These are phyloP conservation scores for Aspergillus egyptiacus DNA, from an alignment of 495 filamentous ascomycete genomes.

Conservation along the genomic window DNA sequence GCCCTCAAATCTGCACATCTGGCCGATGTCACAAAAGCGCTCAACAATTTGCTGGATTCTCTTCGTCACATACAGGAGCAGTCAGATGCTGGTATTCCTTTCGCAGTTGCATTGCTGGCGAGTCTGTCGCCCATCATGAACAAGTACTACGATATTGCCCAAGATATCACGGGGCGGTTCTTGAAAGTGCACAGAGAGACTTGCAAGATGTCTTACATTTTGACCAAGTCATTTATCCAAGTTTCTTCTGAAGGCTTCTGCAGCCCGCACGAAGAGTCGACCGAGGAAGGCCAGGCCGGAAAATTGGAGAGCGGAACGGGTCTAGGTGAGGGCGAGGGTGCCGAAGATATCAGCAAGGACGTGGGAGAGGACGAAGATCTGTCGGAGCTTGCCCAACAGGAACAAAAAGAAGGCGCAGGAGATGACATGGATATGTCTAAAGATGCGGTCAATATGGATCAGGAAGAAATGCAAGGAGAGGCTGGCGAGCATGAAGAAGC, in stretches of 20 bases:
- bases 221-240: constrained; percentile 68
- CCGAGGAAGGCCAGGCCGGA: constrained; percentile 59
- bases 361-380: constrained; percentile 90
- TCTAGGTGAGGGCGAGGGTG: constrained; percentile 91
- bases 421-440: constrained; percentile 63
- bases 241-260: constrained; percentile 85
- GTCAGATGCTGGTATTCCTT: constrained; percentile 33
- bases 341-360: constrained; percentile 96
- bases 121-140: constrained; percentile 66
- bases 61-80: constrained; percentile 45
- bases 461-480: constrained; percentile 63
- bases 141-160: constrained; percentile 61
- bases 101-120: constrained; percentile 56
- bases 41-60: constrained; percentile 45
- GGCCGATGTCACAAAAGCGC: constrained; percentile 44
- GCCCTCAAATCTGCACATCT: constrained; percentile 55
- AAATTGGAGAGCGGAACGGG: constrained; percentile 90
- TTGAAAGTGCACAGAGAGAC: constrained; percentile 56
- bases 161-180: constrained; percentile 46
- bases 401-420: constrained; percentile 52
- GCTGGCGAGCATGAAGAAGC: constrained; percentile 53
- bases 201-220: constrained; percentile 65
- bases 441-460: constrained; percentile 92
- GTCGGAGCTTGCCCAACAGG: constrained; percentile 81
- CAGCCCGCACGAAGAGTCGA: constrained; percentile 70